Evolutionary conservation across 768 basidiomycete genomes (phyloP), one percentile per base, ranked within the genome.

Genomic region (Cystofilobasidium capitatum): DNA sequence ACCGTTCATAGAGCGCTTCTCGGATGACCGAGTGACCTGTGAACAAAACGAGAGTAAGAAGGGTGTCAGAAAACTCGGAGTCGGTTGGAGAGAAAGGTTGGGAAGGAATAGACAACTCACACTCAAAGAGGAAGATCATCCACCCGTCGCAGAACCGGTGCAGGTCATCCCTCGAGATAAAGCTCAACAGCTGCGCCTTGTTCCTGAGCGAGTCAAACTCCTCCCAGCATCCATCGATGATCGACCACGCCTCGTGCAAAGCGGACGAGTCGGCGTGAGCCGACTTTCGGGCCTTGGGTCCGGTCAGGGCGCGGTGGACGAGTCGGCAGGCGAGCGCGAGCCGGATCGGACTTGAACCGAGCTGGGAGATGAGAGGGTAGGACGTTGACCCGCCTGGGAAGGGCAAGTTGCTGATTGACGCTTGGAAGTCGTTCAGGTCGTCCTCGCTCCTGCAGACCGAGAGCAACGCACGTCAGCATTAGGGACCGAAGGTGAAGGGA

Each of bases 71-170:
- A n/a, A n/a, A n/a, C n/a, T n/a, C n/a, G n/a, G n/a, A n/a, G n/a
- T n/a, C n/a, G n/a, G n/a, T n/a, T n/a, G n/a, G n/a, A 40, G 13
- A 67, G 26, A 49, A 26, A 24, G 45, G 51, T 69, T 61, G 31
- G 45, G n/a, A 42, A 83, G 86, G 81, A 75, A n/a, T n/a, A n/a
- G n/a, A 87, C 86, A 82, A 75, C 64, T 29, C 55, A 65, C 88
- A 90, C 77, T 93, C 89, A 71, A 94, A 94, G 70, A 93, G 85
- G 77, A 89, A 91, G 64, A 91, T 88, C 85, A 88, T 86, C 91
- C 91, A 94, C 39, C 86, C 85, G 73, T 88, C 85, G 54, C 86
- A 85, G 74, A 88, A 92, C 66, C 86, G 77, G 63, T 83, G 81
- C 39, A 83, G 76, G 62, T 86, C 85, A 70, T 84, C 83, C 9